These are phyloP conservation scores for Didymosphaeria variabile DNA, from an alignment of 2,329 filamentous ascomycete species.

Conservation along the genomic window DNA sequence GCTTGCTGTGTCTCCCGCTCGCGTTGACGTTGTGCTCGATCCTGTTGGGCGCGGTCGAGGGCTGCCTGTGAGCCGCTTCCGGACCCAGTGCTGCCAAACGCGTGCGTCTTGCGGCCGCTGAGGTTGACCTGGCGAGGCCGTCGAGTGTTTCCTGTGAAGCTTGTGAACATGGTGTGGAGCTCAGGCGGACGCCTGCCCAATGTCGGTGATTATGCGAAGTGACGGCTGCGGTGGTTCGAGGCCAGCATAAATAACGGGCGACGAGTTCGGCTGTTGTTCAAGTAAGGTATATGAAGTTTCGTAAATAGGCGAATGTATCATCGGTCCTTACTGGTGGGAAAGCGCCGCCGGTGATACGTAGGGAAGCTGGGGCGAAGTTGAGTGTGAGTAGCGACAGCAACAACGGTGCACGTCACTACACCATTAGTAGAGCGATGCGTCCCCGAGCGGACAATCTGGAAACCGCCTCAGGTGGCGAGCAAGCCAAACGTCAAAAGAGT, in stretches of 20 bases:
- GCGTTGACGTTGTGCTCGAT: constrained; percentile 79
- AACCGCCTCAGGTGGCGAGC: not conserved
- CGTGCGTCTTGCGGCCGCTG: constrained; percentile 82
- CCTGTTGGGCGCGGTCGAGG: constrained; percentile 85
- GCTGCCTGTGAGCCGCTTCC: constrained; percentile 76
- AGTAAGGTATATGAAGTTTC: not conserved
- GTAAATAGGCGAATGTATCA: not conserved
- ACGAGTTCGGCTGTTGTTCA: not conserved
- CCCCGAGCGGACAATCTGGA: not conserved
- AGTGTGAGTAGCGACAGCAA: constrained; percentile 8
- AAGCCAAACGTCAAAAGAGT: not conserved
- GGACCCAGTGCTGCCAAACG: constrained; percentile 70
- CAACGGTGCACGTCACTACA: constrained; percentile 12
- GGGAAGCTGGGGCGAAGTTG: not conserved
- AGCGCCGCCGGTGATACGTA: not conserved
- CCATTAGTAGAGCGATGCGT: constrained; percentile 3
- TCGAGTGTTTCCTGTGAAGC: constrained; percentile 87
- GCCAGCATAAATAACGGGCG: not conserved
- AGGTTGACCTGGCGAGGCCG: constrained; percentile 93
- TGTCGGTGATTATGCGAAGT: not conserved
- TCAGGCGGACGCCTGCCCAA: not conserved
- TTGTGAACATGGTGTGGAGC: constrained; percentile 76
- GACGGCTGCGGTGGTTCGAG: not conserved
- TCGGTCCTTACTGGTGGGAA: not conserved
- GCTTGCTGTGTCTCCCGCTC: constrained; percentile 82